Percentiles rank a stretch among this genome's conserved stretches.
phyloP scores from a whole-genome alignment of 1,284 basidiomycete genomes.

The Moniliella sp. region DNA sequence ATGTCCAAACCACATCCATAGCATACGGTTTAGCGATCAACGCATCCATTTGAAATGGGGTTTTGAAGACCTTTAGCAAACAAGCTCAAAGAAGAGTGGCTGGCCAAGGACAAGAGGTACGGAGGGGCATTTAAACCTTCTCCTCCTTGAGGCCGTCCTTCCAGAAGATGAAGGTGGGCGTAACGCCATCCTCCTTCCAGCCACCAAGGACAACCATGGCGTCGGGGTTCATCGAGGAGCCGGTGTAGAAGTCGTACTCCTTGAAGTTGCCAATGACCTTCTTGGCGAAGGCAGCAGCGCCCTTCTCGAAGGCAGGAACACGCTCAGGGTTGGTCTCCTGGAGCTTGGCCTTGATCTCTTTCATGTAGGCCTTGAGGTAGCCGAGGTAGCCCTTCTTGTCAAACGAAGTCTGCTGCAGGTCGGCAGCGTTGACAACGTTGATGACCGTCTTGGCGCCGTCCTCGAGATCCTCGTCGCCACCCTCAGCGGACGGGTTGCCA shows the following conservation, averaged over 20 bases:
- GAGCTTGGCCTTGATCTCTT: slow-evolving; percentile 45
- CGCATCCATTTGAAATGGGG: too few relatives aligned
- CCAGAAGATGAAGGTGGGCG: slow-evolving; percentile 44
- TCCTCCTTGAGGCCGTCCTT: slow-evolving; percentile 31
- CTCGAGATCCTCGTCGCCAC: slow-evolving; percentile 59
- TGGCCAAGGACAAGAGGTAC: too few relatives aligned
- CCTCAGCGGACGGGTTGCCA: slow-evolving; percentile 51
- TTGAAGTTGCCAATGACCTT: slow-evolving; percentile 76
- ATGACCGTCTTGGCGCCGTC: slow-evolving; percentile 56
- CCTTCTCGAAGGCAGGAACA: slow-evolving; percentile 62
- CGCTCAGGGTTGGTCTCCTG: slow-evolving; percentile 45
- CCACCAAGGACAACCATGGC: slow-evolving; percentile 36
- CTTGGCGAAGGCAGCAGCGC: slow-evolving; percentile 40
- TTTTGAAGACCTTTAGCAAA: too few relatives aligned
- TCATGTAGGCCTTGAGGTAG: slow-evolving; percentile 76
- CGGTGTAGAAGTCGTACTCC: slow-evolving; percentile 65
- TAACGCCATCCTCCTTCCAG: slow-evolving; percentile 42
- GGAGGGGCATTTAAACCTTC: slow-evolving; percentile 32
- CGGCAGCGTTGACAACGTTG: slow-evolving; percentile 81
- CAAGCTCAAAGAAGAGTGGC: too few relatives aligned
- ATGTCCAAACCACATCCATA: too few relatives aligned
- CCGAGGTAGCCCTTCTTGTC: slow-evolving; percentile 75
- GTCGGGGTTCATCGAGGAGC: slow-evolving; percentile 45
- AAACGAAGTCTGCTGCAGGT: slow-evolving; percentile 59
- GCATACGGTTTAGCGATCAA: too few relatives aligned